Evolutionary conservation across 495 filamentous ascomycete genomes (phyloP), one percentile per base, ranked within the genome.

Genomic region (Bathelium albidoporum): DNA sequence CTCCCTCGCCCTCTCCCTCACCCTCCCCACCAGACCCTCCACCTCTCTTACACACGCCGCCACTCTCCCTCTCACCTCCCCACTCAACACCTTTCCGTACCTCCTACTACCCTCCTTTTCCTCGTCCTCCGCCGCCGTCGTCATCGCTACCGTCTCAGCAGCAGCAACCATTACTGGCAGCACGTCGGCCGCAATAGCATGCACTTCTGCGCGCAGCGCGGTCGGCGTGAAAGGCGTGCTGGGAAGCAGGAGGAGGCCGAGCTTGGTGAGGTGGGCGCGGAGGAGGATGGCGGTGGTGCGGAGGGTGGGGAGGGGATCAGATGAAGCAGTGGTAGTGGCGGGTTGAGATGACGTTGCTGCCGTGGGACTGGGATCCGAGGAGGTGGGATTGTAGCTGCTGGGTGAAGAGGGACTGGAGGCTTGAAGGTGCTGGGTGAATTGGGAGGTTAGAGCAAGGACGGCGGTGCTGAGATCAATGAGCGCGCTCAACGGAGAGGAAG

Each of bases 151-250:
- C 1, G 84, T 79, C 0, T 87, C 85, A 7, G 84, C 85, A 26
- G 87, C 85, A 7, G 84, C 85, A 26, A 89, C 83, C 29, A 95
- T 74, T 2, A 82, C 87, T 2, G 89, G 88, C 0, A 95, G 78
- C 7, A 86, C 83, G 11, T 82, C 82, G 24, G 82, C 80, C 36
- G 83, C 80, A 3, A 93, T 74, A 24, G 87, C 83, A 9, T 81
- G 80, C 7, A 95, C 75, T 16, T 92, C 82, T 14, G 76, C 84
- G 53, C 63, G 73, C 32, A 94, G 82, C 16, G 89, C 91, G 0
- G 87, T 83, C 3, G 87, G 83, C 0, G 91, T 91, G 73, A 95
- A 94, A 0, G 91, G 91, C 18, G 86, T 81, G 62, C 86, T 94
- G 68, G 95, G 88, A 1, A 91, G 81, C 1, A 96, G 81, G 49